These are phyloP conservation scores for Pyricularia pennisetigena DNA, from an alignment of 2,329 filamentous ascomycete species.

Conservation along the genomic window DNA sequence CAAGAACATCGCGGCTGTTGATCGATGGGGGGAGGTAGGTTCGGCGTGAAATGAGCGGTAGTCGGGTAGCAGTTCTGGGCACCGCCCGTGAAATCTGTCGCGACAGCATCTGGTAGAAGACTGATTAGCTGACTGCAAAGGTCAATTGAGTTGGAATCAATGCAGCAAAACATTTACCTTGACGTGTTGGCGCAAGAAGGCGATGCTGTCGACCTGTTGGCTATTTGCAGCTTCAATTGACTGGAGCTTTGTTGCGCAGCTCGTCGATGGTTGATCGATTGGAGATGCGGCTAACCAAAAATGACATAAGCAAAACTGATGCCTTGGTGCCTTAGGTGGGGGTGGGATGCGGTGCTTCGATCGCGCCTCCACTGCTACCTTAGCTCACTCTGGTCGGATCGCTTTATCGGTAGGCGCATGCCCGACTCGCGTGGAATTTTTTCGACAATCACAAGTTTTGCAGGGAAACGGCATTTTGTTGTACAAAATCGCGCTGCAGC, in stretches of 20 bases:
- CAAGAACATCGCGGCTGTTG: constrained; percentile 33
- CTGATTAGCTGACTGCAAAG: not conserved
- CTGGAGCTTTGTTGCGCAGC: not conserved
- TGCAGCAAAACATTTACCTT: constrained; percentile 6
- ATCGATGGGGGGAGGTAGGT: constrained; percentile 42
- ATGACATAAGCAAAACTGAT: not conserved
- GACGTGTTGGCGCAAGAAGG: constrained; percentile 7
- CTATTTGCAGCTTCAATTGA: not conserved
- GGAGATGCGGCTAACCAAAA: not conserved
- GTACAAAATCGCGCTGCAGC: constrained; percentile 32
- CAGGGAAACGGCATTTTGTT: constrained; percentile 34
- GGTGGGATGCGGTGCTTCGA: not conserved
- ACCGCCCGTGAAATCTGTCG: constrained; percentile 33
- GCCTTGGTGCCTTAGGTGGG: not conserved
- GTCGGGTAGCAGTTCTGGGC: constrained; percentile 14
- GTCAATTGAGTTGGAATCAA: not conserved
- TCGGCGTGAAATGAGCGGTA: constrained; percentile 44
- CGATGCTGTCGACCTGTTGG: not conserved
- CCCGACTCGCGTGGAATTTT: constrained; percentile 8
- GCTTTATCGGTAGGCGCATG: not conserved
- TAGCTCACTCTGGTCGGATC: not conserved
- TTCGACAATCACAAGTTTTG: constrained; percentile 36
- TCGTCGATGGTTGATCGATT: not conserved
- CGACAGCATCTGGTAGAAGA: constrained; percentile 44
- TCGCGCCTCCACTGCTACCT: not conserved